These are phyloP conservation scores for Inga laurina DNA, from an alignment of 306 rosid genomes.

Conservation along the genomic window DNA sequence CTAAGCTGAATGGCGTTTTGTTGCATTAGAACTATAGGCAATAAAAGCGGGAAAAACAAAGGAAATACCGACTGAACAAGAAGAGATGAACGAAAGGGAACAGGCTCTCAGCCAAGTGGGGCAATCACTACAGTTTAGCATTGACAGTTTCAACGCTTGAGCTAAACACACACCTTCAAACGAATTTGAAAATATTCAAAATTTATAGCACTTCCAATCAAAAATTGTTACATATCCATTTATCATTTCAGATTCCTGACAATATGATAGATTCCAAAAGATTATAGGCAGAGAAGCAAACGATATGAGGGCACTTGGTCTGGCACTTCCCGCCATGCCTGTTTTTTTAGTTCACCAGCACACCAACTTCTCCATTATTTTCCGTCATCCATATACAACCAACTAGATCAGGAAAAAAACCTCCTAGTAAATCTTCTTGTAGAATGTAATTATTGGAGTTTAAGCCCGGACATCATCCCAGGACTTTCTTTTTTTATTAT, in stretches of 20 bases:
- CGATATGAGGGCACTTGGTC: no score
- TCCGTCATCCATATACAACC: no score
- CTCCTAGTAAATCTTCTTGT: not conserved
- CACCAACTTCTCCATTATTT: no score
- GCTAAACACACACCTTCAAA: not conserved
- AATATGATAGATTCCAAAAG: no score
- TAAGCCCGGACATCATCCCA: not conserved
- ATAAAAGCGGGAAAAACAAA: conserved; percentile 12
- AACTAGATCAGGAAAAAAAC: not conserved
- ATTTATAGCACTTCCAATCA: not conserved
- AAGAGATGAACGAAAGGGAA: conserved; percentile 17
- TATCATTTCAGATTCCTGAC: not conserved
- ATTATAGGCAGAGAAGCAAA: no score
- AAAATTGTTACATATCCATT: not conserved
- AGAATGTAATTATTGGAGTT: not conserved
- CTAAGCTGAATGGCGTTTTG: conserved; percentile 29
- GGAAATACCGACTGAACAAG: conserved; percentile 21
- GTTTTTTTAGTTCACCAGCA: no score
- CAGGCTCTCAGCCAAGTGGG: conserved; percentile 19
- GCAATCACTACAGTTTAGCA: not conserved
- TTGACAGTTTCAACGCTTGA: conserved; percentile 2
- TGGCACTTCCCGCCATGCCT: no score
- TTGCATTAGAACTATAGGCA: conserved; percentile 19
- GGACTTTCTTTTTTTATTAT: not conserved
- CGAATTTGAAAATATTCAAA: not conserved